A percentile compares a stretch with the other conserved stretches of the same genome.
These are phyloP conservation scores for Phallus indusiatus DNA, from an alignment of 768 basidiomycete species.

Conservation along the genomic window DNA sequence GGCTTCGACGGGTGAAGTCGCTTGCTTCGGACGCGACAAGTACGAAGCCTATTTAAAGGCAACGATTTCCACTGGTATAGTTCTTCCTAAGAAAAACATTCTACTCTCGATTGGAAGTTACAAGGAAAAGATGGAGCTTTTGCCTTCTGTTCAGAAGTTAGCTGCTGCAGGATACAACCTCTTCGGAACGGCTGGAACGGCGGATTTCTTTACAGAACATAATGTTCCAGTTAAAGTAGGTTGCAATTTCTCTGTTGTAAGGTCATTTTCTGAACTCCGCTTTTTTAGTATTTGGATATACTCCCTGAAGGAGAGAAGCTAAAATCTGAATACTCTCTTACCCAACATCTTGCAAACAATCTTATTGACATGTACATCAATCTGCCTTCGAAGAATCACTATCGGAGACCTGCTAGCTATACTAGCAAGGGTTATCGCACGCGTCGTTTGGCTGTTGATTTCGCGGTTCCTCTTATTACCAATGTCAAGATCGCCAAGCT, in stretches of 20 bases:
- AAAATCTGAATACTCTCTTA: slow-evolving; percentile 96
- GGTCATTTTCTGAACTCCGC: neutral
- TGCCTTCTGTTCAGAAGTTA: slow-evolving; percentile 94
- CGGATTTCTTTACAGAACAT: slow-evolving; percentile 96
- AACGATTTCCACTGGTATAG: slow-evolving; percentile 91
- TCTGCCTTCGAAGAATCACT: slow-evolving; percentile 94
- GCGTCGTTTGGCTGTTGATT: slow-evolving; percentile 98
- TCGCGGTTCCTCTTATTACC: slow-evolving; percentile 93
- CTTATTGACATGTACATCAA: slow-evolving; percentile 99
- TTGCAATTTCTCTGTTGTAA: neutral
- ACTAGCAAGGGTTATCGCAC: slow-evolving; percentile 95
- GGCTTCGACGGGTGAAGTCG: slow-evolving; percentile 99
- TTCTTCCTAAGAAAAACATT: slow-evolving; percentile 94
- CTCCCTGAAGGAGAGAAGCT: slow-evolving; percentile 69
- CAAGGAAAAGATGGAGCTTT: slow-evolving; percentile 93
- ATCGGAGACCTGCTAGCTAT: slow-evolving; percentile 93
- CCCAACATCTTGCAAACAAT: slow-evolving; percentile 93
- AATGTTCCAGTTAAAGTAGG: slow-evolving; percentile 89
- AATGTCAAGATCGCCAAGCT: slow-evolving; percentile 99
- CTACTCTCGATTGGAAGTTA: slow-evolving; percentile 94
- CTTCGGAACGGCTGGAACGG: slow-evolving; percentile 93
- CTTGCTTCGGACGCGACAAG: slow-evolving; percentile 95
- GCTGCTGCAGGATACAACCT: slow-evolving; percentile 89
- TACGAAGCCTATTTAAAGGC: slow-evolving; percentile 99
- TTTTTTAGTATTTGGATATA: slow-evolving; percentile 73